Evolutionary conservation across 2,329 filamentous ascomycete genomes (phyloP), one percentile per base, ranked within the genome.

Genomic region (Arachnomyces sp.): DNA sequence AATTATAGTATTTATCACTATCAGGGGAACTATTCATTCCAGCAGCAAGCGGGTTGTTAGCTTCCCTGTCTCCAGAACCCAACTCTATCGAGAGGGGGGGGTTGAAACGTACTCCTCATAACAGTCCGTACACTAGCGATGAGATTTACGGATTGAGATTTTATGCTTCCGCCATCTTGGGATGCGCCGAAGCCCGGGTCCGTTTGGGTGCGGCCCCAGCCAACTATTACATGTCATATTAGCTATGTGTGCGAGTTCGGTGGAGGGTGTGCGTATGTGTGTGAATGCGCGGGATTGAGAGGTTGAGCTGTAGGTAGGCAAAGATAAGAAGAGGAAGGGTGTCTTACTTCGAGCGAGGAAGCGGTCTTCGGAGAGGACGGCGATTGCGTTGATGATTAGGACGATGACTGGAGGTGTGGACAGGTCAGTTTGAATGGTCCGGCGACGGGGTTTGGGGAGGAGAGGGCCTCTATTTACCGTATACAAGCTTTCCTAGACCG

Each of bases 361-460:
- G 47, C 88, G 84, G 68, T 95, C 88, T 77, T 95, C 89, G 54
- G 87, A 94, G 50, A 96, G 83, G 59, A 95, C 80, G 48, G 89
- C 87, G 60, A 96, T 83, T 51, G 87, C 86, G 67, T 98, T 98
- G 67, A 92, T 81, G 60, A 96, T 77, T 57, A 96, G 86, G 61
- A 94, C 74, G 52, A 80, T 76, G 51, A 90, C 85, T 88, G 46
- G 21, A 46, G 30, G 15, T 8, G 30, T 11, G 13, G 5, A 31
- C 21, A 33, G 42, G 38, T 43, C 52, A 45, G 47, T 55, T 36
- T 53, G 51, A 45, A 36, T 42, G 21, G 41, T 42, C 33, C 42
- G 34, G 15, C 39, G 14, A 38, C 29, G 35, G 44, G 35, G 39
- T 37, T 34, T 36, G 34, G 25, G 18, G 31, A 21, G 37, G 12